Evolutionary conservation across 345 rosid species (phyloP).

Genomic region (Arabidopsis thaliana): TAIR10.1 NC_003076.8:2943501-2944000

Average conservation of each 20-base stretch:
- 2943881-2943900: slow-evolving; percentile 17
- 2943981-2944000: slow-evolving; percentile 34
- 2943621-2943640: not conserved
- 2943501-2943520: not conserved
- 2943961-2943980: slow-evolving; percentile 32
- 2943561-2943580: not conserved
- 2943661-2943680: not conserved
- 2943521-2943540: not conserved
- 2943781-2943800: slow-evolving; percentile 36
- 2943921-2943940: slow-evolving; percentile 40
- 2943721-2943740: slow-evolving; percentile 26
- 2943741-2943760: not conserved
- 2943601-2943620: not conserved
- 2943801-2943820: slow-evolving; percentile 24
- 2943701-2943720: not conserved
- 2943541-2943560: not conserved
- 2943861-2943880: not conserved
- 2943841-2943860: slow-evolving; percentile 38
- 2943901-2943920: slow-evolving; percentile 40
- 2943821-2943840: slow-evolving; percentile 30
- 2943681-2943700: not conserved
- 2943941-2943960: slow-evolving; percentile 32
- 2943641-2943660: not conserved
- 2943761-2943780: slow-evolving; percentile 10
- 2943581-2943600: not conserved